Conservation (phyloP, 208 protist genomes). For the Leishmania tarentolae region DNA sequence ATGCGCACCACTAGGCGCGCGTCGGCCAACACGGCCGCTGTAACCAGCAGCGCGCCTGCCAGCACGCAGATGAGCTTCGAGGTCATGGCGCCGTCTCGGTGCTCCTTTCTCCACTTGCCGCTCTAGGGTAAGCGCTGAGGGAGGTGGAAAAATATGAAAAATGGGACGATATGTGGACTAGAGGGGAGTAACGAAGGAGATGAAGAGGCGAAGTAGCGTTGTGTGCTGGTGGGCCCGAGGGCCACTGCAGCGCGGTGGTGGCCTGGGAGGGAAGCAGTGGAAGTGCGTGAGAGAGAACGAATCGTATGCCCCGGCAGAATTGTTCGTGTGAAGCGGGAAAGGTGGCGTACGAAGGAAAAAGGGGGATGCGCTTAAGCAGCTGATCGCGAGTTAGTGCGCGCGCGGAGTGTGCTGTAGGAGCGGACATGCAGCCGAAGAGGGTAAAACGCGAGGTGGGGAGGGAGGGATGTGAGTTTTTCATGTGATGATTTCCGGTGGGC, state of each 20-base stretch:
- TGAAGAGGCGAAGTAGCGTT: neutral
- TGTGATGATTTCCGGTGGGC: too few species aligned
- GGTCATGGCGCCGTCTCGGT: conserved; percentile 5
- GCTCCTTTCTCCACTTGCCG: conserved; percentile 3
- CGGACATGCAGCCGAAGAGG: neutral
- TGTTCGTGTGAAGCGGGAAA: neutral
- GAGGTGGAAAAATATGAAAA: neutral
- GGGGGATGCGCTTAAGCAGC: neutral
- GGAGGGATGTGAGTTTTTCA: neutral
- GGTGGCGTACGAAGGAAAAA: neutral
- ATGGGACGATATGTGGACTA: neutral
- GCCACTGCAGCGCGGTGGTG: neutral
- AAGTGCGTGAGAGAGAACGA: neutral
- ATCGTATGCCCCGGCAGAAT: neutral
- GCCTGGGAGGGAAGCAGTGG: neutral
- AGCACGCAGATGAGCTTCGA: conserved; percentile 1
- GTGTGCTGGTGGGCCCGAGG: neutral
- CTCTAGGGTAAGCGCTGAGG: too few species aligned
- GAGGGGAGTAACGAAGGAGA: neutral
- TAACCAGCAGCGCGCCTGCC: conserved; percentile 17
- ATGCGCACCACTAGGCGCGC: conserved; percentile 33
- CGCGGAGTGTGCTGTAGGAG: neutral
- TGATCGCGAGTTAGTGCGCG: neutral
- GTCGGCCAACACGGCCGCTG: conserved; percentile 18
- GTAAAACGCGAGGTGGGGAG: neutral